Evolutionary conservation across 495 filamentous ascomycete species (phyloP).

Genomic region (Apiosordaria backusii): DNA sequence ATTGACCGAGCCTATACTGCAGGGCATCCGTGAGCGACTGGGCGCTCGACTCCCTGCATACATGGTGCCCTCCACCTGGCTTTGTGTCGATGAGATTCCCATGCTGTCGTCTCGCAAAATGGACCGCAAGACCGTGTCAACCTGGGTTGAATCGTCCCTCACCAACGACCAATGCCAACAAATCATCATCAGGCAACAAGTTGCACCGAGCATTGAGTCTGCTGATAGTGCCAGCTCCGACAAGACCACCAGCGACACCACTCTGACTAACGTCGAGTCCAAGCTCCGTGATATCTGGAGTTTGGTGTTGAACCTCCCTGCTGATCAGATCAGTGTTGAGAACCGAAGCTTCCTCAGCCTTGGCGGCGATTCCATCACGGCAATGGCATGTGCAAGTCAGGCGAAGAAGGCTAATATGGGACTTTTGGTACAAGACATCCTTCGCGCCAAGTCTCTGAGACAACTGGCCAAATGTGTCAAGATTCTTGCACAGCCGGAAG

Average conservation of each 20-base stretch:
- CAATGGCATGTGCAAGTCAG: constrained; percentile 46
- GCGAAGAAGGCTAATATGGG: constrained; percentile 21
- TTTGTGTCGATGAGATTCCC: constrained; percentile 20
- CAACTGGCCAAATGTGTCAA: constrained; percentile 13
- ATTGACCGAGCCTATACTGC: constrained; percentile 7
- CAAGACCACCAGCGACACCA: background rate
- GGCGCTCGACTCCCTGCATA: constrained; percentile 31
- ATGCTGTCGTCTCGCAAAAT: constrained; percentile 26
- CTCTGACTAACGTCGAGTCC: constrained; percentile 19
- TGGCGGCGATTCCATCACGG: constrained; percentile 64
- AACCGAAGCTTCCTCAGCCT: constrained; percentile 53
- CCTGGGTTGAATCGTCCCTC: constrained; percentile 23
- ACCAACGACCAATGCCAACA: constrained; percentile 16
- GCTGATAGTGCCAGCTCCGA: background rate
- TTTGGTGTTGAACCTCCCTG: constrained; percentile 23
- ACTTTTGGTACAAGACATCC: constrained; percentile 40
- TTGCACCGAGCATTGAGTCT: background rate
- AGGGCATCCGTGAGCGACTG: constrained; percentile 14
- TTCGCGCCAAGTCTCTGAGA: constrained; percentile 44
- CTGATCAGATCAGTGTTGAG: constrained; percentile 38
- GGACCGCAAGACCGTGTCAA: constrained; percentile 25
- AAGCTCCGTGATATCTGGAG: constrained; percentile 28
- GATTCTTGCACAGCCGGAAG: constrained; percentile 11
- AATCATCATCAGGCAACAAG: constrained; percentile 14
- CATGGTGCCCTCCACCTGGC: constrained; percentile 49